These are phyloP conservation scores for Antarctomyces pellizariae DNA, from an alignment of 495 filamentous ascomycete species.

Conservation along the genomic window DNA sequence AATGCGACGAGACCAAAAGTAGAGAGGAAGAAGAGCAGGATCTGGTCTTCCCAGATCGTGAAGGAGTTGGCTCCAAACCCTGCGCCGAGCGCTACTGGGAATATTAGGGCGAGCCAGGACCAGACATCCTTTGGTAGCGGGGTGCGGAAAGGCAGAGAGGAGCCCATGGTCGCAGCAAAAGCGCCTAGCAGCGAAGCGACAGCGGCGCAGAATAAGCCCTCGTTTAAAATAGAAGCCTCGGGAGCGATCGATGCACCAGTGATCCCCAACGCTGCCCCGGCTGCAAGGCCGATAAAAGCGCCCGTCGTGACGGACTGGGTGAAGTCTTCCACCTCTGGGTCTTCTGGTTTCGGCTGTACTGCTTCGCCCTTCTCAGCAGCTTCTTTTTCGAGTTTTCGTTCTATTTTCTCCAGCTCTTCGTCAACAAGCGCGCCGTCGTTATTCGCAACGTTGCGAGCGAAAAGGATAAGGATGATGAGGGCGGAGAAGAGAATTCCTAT, in stretches of 20 bases:
- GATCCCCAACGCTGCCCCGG: conserved; percentile 11
- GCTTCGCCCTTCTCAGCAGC: conserved; percentile 5
- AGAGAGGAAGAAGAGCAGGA: conserved; percentile 71
- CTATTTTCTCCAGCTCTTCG: conserved; percentile 8
- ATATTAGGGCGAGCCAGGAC: conserved; percentile 64
- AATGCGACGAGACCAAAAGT: conserved; percentile 60
- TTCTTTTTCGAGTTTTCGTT: conserved; percentile 9
- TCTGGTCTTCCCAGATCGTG: conserved; percentile 97
- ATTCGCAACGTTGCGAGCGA: conserved; percentile 23
- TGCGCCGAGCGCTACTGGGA: conserved; percentile 59
- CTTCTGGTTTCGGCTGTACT: no score
- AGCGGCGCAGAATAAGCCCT: conserved; percentile 25
- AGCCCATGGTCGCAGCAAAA: conserved; percentile 26
- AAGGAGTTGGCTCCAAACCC: conserved; percentile 96
- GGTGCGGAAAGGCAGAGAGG: conserved; percentile 23
- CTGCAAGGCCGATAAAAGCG: conserved; percentile 11
- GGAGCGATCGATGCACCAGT: conserved; percentile 8
- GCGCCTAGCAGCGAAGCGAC: conserved; percentile 40
- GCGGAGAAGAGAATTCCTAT: conserved; percentile 43
- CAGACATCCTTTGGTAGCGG: conserved; percentile 60
- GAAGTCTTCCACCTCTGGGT: conserved; percentile 10
- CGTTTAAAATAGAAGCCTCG: conserved; percentile 6
- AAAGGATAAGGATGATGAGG: conserved; percentile 41
- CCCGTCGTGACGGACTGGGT: conserved; percentile 11
- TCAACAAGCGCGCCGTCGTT: conserved; percentile 7